Evolutionary conservation across 1,139 yeast genomes (phyloP).

Genomic region (Debaryomycetaceae sp.): DNA sequence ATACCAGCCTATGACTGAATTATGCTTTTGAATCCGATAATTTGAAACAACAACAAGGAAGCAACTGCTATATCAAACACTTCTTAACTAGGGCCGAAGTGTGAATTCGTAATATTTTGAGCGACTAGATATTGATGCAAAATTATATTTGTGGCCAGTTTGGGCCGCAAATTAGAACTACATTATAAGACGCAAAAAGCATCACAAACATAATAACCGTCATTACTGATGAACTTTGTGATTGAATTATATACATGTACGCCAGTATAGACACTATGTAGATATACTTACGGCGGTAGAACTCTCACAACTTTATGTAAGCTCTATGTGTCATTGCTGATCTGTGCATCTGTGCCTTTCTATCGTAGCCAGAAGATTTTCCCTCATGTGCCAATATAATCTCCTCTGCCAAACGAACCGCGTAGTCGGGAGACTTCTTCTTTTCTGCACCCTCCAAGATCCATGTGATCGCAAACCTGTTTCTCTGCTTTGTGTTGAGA

Average conservation of each 20-base stretch:
- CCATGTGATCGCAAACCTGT: conserved; percentile 87
- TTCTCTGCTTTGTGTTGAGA: conserved; percentile 74
- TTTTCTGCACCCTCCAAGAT: conserved; percentile 79
- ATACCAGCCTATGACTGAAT: not conserved
- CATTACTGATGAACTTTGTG: not conserved
- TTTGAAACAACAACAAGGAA: not conserved
- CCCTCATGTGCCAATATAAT: conserved; percentile 75
- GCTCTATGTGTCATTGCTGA: conserved; percentile 82
- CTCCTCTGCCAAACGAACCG: conserved; percentile 91
- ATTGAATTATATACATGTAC: conserved; percentile 2
- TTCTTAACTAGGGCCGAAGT: not conserved
- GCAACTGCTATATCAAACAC: not conserved
- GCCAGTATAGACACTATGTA: not conserved
- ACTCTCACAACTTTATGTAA: conserved; percentile 45
- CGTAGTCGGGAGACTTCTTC: conserved; percentile 74
- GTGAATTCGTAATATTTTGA: not conserved
- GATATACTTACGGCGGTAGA: not conserved
- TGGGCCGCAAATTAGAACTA: conserved; percentile 1
- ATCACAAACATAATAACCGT: not conserved
- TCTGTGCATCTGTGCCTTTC: conserved; percentile 79
- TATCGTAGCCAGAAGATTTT: conserved; percentile 79
- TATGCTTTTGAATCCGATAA: not conserved
- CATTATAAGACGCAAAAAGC: not conserved
- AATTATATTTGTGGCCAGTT: conserved; percentile 1
- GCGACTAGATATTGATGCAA: not conserved